A percentile compares a stretch with the other conserved stretches of the same genome.
Evolutionary conservation across 2,329 filamentous ascomycete genomes (phyloP).

Genomic region (Tolypocladium guangdongense): DNA sequence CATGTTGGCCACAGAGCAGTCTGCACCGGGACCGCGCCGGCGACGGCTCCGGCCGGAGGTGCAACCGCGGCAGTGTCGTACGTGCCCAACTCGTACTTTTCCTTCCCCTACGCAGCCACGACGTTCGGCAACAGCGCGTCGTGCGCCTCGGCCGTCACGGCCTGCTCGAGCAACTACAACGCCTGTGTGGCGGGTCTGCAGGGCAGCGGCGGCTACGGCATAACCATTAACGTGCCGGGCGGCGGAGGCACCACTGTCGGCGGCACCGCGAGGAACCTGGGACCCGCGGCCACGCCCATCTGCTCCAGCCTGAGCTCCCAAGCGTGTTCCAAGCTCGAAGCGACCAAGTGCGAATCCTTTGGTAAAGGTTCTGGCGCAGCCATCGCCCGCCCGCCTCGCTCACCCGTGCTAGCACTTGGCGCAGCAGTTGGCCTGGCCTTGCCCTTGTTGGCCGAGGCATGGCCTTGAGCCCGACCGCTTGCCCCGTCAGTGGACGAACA

Average conservation of each 20-base stretch:
- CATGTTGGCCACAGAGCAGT: conserved; percentile 28
- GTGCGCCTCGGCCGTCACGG: conserved; percentile 39
- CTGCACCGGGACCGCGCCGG: conserved; percentile 44
- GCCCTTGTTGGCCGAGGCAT: background rate
- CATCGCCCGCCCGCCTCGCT: background rate
- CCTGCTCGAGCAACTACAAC: conserved; percentile 43
- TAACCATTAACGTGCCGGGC: conserved; percentile 45
- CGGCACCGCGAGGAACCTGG: conserved; percentile 27
- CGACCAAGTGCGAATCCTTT: conserved; percentile 25
- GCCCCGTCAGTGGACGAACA: background rate
- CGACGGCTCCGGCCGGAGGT: conserved; percentile 21
- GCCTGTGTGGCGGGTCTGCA: conserved; percentile 40
- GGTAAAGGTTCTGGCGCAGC: conserved; percentile 6
- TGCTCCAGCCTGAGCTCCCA: conserved; percentile 43
- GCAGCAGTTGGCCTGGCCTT: background rate
- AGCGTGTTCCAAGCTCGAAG: conserved; percentile 36
- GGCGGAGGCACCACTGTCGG: conserved; percentile 42
- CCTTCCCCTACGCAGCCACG: conserved; percentile 46
- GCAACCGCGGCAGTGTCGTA: conserved; percentile 33
- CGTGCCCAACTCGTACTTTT: conserved; percentile 47
- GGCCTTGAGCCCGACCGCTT: background rate
- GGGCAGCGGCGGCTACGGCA: conserved; percentile 30
- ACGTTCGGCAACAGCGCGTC: conserved; percentile 38
- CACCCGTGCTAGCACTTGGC: background rate
- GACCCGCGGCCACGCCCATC: conserved; percentile 37